Base-by-base conservation (phyloP, 305 asterid species). In the Euphrasia arctica region DNA sequence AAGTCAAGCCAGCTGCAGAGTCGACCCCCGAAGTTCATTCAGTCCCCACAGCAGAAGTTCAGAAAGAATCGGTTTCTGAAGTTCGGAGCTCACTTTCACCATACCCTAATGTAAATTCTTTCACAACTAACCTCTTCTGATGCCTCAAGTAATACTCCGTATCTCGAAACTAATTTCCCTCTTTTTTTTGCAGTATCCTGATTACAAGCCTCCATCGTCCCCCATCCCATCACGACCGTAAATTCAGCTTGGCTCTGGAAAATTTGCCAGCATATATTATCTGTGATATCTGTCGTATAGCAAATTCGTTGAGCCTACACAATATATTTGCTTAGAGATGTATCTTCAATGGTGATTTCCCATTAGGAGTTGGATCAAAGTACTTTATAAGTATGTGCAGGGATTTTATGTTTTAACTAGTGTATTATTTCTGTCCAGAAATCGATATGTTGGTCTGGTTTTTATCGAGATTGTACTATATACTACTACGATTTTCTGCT, bases 181-280 rank as follows among this genome's bases (percentile, higher is more conserved):
- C 22, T 18, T 18, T 18, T 18, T 18, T 58, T 58, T 78, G 79
- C 94, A 93, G 99, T 93, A 90, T 79, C 97, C 97, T 43, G 99
- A 93, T 75, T 81, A 63, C 77, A 93, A 86, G 82, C 99, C 99
- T 47, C 99, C 99, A 34, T 47, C 99, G 7, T 93, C 97, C 0
- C 99, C 97, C 9, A 90, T 83, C 61, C 97, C 99, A 59, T 83
- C 95, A 66, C 86, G 73, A 77, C 97, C 97, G 63, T 90, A 80
- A 77, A 36, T 36, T 36, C 42, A 36, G 42, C 42, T 36, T 36
- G 42, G 42, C 42, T 36, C 42, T 2, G 9, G 42, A 36, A 36
- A 36, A 36, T 6, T 36, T 6, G 42, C 7, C 42, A 2, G 9
- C 42, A 5, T 36, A 36, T 36, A 36, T 6, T 36, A 36, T 36